These are phyloP conservation scores for Aspergillus carlsbadensis DNA, from an alignment of 495 filamentous ascomycete species.

Conservation along the genomic window DNA sequence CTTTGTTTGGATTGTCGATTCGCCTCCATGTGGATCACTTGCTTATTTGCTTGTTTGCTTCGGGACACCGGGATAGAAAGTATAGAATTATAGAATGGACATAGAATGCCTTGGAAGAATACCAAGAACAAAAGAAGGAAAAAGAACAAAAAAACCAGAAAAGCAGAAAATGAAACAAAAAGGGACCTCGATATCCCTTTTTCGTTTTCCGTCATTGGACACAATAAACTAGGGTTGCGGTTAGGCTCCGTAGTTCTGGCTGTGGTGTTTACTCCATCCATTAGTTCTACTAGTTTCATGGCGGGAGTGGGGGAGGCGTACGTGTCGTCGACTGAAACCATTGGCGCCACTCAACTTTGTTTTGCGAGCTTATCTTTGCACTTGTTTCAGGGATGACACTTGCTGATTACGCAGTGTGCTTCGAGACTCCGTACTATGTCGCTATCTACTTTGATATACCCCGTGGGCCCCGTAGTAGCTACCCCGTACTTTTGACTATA, in stretches of 20 bases:
- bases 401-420: background rate
- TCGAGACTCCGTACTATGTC: too few relatives aligned
- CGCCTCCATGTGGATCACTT: too few relatives aligned
- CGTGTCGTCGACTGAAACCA: constrained; percentile 7
- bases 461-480: too few relatives aligned
- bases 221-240: too few relatives aligned
- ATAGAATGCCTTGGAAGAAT: background rate
- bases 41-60: too few relatives aligned
- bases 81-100: background rate
- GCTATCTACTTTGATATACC: too few relatives aligned
- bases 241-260: background rate
- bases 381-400: background rate
- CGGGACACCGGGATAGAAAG: too few relatives aligned
- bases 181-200: background rate
- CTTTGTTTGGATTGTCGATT: background rate
- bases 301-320: background rate
- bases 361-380: constrained; percentile 6
- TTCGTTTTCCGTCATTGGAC: background rate
- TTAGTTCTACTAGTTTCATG: too few relatives aligned
- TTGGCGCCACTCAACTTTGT: constrained; percentile 8
- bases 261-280: background rate
- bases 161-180: background rate
- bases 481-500: too few relatives aligned
- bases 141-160: background rate
- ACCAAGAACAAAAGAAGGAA: background rate